A percentile compares a stretch with the other conserved stretches of the same genome.
Conservation (phyloP, 306 rosid genomes). For the Elaeagnus macrophylla region DNA sequence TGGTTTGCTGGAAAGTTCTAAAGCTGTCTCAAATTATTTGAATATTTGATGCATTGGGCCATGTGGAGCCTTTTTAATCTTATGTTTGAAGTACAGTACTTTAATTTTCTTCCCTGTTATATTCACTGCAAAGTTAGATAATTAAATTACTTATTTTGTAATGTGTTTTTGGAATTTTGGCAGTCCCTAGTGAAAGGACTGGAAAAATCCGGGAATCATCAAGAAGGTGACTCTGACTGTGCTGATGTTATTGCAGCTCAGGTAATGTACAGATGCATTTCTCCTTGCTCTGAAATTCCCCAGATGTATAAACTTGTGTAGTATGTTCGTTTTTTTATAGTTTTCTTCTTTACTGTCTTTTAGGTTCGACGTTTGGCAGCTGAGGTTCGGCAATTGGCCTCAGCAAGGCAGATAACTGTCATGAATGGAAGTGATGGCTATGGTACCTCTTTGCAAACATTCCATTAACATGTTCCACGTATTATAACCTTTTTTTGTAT, state of each 20-base stretch:
- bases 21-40: too few species aligned
- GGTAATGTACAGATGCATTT: slow-evolving; percentile 28
- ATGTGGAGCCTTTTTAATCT: too few species aligned
- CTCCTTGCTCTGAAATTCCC: not conserved
- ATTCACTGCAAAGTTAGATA: not conserved
- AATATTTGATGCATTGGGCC: not conserved
- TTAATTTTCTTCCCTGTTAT: not conserved
- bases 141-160: not conserved
- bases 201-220: slow-evolving; percentile 54
- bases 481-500: too few species aligned
- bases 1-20: slow-evolving; percentile 8
- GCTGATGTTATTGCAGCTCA: slow-evolving; percentile 66
- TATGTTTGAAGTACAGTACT: not conserved
- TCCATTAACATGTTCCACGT: too few species aligned
- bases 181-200: slow-evolving; percentile 63
- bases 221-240: slow-evolving; percentile 51
- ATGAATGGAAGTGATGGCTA: slow-evolving; percentile 58
- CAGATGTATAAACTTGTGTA: not conserved
- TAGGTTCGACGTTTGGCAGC: slow-evolving; percentile 71
- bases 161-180: slow-evolving; percentile 4
- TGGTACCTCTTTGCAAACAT: slow-evolving; percentile 25
- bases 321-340: not conserved
- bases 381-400: slow-evolving; percentile 50
- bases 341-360: slow-evolving; percentile 14
- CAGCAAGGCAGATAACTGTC: slow-evolving; percentile 46